Evolutionary conservation across 2,329 filamentous ascomycete species (phyloP), one percentile per base, ranked within the genome.

Genomic region (Alternaria sp.): DNA sequence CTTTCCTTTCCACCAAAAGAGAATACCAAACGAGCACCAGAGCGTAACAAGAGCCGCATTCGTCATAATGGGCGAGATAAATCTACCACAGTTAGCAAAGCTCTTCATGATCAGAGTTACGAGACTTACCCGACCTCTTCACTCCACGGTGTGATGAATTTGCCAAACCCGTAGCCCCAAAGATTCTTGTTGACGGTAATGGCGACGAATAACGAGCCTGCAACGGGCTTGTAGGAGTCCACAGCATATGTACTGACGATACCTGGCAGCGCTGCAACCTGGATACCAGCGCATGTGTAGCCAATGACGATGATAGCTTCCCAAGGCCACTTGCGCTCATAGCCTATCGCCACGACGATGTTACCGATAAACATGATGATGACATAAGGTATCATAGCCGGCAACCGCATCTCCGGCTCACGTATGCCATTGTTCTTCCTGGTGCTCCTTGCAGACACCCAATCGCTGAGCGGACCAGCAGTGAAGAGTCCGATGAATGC

Each of bases 141-240:
- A 12, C 82, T 80, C 86, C 86, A 89, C 0, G 80, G 78, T 1
- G 84, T 87, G 62, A 87, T 84, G 66, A 87, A 87, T 58, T 87
- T 85, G 54, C 80, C 80, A 67, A 89, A 86, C 0, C 87, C 87
- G 72, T 88, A 89, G 1, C 88, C 87, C 86, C 87, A 89, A 0
- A 89, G 58, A 60, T 89, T 89, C 80, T 90, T 90, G 71, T 88
- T 88, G 49, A 90, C 87, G 0, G 87, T 90, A 66, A 88, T 85
- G 8, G 84, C 81, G 0, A 89, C 87, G 72, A 90, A 87, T 51
- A 90, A 79, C 3, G 82, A 84, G 4, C 88, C 87, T 0, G 87
- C 84, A 3, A 89, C 85, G 0, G 88, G 87, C 77, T 90, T 90
- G 76, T 90, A 90, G 60, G 83, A 86, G 73, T 90, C 88, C 15